Percentiles rank a stretch among this genome's conserved stretches.
Evolutionary conservation across 441 rosid species (phyloP).

Genomic region (Adansonia gregorii): DNA sequence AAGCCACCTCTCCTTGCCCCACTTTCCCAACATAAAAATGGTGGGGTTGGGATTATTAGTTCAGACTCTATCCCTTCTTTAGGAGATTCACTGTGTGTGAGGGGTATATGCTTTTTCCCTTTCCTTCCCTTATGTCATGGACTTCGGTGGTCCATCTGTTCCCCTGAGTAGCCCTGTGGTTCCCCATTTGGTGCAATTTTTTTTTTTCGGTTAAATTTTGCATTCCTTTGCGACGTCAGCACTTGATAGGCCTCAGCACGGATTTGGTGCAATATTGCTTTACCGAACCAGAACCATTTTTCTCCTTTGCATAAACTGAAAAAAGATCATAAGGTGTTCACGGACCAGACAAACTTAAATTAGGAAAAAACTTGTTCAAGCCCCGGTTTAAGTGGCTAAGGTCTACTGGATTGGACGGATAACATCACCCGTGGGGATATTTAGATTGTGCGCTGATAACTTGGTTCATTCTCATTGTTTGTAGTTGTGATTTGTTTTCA

Average conservation of each 20-base stretch:
- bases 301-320: constrained; percentile 23
- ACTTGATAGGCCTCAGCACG: no score
- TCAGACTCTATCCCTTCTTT: neutral
- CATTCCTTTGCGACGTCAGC: no score
- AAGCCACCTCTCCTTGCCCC: constrained; percentile 43
- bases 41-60: neutral
- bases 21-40: no score
- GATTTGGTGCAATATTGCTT: constrained; percentile 10
- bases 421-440: no score
- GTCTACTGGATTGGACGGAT: no score
- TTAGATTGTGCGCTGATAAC: neutral
- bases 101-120: constrained; percentile 28
- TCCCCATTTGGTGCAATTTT: neutral
- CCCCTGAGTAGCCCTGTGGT: constrained; percentile 22
- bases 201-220: no score
- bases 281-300: neutral
- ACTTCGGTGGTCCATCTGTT: constrained; percentile 40
- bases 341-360: no score
- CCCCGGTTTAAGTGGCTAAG: no score
- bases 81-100: constrained; percentile 17
- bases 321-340: neutral
- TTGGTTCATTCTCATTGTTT: neutral
- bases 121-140: constrained; percentile 22
- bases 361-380: no score
- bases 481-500: neutral